These are phyloP conservation scores for Erodium moschatum DNA, from an alignment of 441 rosid genomes.

Conservation along the genomic window DNA sequence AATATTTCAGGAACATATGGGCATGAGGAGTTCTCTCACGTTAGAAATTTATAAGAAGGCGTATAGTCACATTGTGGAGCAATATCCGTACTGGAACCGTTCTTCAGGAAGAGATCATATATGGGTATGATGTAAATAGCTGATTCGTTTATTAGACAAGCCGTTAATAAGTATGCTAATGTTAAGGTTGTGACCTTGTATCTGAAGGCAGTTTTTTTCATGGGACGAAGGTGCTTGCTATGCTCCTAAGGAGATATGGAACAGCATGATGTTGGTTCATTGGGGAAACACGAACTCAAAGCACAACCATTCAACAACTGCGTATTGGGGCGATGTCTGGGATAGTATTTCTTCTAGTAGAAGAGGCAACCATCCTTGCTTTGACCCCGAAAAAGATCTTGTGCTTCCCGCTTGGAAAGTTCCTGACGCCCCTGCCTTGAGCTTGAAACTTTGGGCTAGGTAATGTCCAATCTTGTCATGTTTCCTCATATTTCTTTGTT, in stretches of 20 bases:
- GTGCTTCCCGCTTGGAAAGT: conserved; percentile 94
- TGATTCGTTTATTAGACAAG: conserved; percentile 11
- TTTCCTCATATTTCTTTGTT: neutral
- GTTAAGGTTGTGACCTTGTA: conserved; percentile 31
- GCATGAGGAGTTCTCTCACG: conserved; percentile 86
- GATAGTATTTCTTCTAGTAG: conserved; percentile 52
- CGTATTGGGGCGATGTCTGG: conserved; percentile 87
- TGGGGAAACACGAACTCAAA: conserved; percentile 96
- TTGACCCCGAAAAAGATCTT: conserved; percentile 87
- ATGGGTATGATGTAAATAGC: conserved; percentile 50
- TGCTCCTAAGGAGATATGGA: conserved; percentile 99
- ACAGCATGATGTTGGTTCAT: conserved; percentile 92
- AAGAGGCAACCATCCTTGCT: conserved; percentile 86
- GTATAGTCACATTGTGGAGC: conserved; percentile 49
- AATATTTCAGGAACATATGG: conserved; percentile 54
- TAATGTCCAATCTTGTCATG: conserved; percentile 11
- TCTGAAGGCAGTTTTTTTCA: conserved; percentile 77
- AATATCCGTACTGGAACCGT: conserved; percentile 78
- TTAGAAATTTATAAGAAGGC: conserved; percentile 78
- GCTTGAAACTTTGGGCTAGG: conserved; percentile 60
- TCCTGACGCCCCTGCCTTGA: conserved; percentile 55
- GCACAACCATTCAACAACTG: conserved; percentile 88
- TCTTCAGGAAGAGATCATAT: conserved; percentile 86
- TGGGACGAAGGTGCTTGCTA: conserved; percentile 99
- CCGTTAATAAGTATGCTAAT: conserved; percentile 12